Percentiles rank a stretch among this genome's conserved stretches.
Conservation (phyloP, 208 protist genomes). For the Blechomonas ayalai region DNA sequence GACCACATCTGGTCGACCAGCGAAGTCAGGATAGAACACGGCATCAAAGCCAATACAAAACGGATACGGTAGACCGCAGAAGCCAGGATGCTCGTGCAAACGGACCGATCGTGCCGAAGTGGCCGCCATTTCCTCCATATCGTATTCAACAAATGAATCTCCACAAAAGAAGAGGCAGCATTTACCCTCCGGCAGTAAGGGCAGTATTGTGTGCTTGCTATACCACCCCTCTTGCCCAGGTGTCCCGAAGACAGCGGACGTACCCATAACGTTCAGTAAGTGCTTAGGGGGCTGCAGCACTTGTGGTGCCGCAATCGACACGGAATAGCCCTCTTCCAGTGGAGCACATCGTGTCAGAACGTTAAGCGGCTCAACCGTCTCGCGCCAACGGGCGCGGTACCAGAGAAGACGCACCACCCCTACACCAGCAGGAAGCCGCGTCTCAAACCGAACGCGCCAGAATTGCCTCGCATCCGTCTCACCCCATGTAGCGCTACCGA, state of each 20-base stretch:
- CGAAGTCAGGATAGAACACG: slow-evolving; percentile 44
- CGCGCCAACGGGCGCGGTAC: slow-evolving; percentile 19
- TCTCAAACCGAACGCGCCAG: slow-evolving; percentile 58
- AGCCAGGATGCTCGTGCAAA: slow-evolving; percentile 24
- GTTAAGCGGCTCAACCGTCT: slow-evolving; percentile 4
- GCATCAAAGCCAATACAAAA: slow-evolving; percentile 55
- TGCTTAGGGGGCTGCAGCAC: slow-evolving; percentile 8
- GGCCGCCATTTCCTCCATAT: slow-evolving; percentile 10
- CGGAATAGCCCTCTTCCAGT: not conserved
- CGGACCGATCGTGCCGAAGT: slow-evolving; percentile 6
- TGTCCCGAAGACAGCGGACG: slow-evolving; percentile 13
- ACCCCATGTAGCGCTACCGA: slow-evolving; percentile 23
- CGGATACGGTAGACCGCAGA: slow-evolving; percentile 37
- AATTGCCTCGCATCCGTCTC: slow-evolving; percentile 32
- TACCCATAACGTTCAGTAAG: slow-evolving; percentile 7
- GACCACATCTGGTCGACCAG: slow-evolving; percentile 16
- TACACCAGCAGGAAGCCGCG: slow-evolving; percentile 19
- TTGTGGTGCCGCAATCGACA: slow-evolving; percentile 12
- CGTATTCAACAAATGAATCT: slow-evolving; percentile 34
- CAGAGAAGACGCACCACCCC: slow-evolving; percentile 56
- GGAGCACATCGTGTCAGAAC: slow-evolving; percentile 7
- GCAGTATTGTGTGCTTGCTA: slow-evolving; percentile 31
- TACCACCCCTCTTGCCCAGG: slow-evolving; percentile 22
- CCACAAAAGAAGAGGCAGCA: slow-evolving; percentile 50
- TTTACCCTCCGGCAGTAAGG: slow-evolving; percentile 12